A percentile compares a stretch with the other conserved stretches of the same genome.
Evolutionary conservation across 352 stramenopile species (phyloP).

Genomic region (Globisporangium cystogenes): DNA sequence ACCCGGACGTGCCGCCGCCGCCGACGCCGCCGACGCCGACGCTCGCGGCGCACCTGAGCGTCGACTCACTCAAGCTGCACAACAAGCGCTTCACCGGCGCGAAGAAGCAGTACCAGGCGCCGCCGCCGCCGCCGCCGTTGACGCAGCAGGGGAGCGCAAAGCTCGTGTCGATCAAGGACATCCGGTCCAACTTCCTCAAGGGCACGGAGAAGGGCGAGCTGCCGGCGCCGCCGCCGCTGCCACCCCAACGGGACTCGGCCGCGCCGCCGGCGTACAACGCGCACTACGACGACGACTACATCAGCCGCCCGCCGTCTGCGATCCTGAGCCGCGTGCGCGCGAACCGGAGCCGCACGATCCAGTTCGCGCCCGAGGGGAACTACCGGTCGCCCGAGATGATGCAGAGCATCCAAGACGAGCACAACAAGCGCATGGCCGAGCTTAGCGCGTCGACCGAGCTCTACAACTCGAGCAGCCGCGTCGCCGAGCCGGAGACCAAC

Average conservation of each 20-base stretch:
- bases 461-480: slow-evolving; percentile 9
- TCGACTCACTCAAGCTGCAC: neutral
- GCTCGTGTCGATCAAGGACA: slow-evolving; percentile 34
- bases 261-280: neutral
- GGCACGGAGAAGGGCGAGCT: slow-evolving; percentile 11
- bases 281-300: slow-evolving; percentile 12
- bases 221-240: neutral
- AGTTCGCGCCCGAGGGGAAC: slow-evolving; percentile 28
- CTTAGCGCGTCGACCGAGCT: slow-evolving; percentile 2
- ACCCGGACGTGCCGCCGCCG: neutral
- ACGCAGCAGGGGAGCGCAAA: slow-evolving; percentile 17
- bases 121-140: neutral
- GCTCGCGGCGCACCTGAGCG: slow-evolving; percentile 5
- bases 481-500: slow-evolving; percentile 9
- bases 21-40: slow-evolving; percentile 2
- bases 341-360: slow-evolving; percentile 36
- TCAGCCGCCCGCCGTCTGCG: slow-evolving; percentile 28
- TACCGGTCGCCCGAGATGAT: slow-evolving; percentile 25
- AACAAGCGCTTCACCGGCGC: slow-evolving; percentile 7
- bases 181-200: slow-evolving; percentile 16
- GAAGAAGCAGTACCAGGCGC: slow-evolving; percentile 8
- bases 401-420: slow-evolving; percentile 33
- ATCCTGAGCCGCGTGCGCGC: slow-evolving; percentile 40
- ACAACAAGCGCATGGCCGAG: slow-evolving; percentile 38
- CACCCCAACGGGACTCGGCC: neutral